Conservation (phyloP, 2,329 filamentous ascomycete species). For the Aspergillus candidus region DNA sequence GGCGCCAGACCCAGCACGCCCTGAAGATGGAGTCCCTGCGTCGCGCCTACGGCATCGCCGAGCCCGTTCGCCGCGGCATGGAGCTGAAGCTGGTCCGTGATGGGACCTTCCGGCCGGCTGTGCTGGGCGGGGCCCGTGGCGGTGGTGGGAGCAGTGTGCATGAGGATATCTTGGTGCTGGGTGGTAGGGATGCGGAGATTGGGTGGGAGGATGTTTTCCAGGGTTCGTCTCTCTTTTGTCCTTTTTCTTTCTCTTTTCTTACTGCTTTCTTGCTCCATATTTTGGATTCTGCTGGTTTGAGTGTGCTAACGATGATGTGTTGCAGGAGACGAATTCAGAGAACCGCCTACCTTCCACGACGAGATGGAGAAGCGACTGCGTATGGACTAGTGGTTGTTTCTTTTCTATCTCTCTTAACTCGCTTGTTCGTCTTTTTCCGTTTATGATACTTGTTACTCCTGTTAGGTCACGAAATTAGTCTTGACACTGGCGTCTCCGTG, state of each 20-base stretch:
- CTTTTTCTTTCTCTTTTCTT: background rate
- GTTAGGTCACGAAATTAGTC: too few relatives aligned
- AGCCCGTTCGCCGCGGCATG: slow-evolving; percentile 90
- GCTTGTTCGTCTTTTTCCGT: background rate
- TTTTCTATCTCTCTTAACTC: slow-evolving; percentile 1
- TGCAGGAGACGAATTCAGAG: slow-evolving; percentile 61
- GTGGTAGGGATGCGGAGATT: slow-evolving; percentile 68
- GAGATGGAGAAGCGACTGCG: slow-evolving; percentile 91
- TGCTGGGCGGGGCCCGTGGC: slow-evolving; percentile 53
- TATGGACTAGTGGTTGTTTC: slow-evolving; percentile 51
- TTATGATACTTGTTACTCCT: background rate
- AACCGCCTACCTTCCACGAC: slow-evolving; percentile 69
- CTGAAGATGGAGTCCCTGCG: slow-evolving; percentile 85
- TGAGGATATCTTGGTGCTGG: slow-evolving; percentile 69
- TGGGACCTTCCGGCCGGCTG: slow-evolving; percentile 67
- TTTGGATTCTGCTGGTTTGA: background rate
- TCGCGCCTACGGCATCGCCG: slow-evolving; percentile 82
- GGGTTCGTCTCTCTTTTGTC: slow-evolving; percentile 44
- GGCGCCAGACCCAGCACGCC: slow-evolving; percentile 81
- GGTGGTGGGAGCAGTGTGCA: slow-evolving; percentile 65
- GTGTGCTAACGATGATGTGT: slow-evolving; percentile 6
- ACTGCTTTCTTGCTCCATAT: background rate
- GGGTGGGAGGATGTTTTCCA: slow-evolving; percentile 92
- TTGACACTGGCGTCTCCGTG: too few relatives aligned
- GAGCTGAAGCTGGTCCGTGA: slow-evolving; percentile 82